Evolutionary conservation across 1,284 basidiomycete genomes (phyloP), one percentile per base, ranked within the genome.

Genomic region (Rugiboletus extremiorientalis): DNA sequence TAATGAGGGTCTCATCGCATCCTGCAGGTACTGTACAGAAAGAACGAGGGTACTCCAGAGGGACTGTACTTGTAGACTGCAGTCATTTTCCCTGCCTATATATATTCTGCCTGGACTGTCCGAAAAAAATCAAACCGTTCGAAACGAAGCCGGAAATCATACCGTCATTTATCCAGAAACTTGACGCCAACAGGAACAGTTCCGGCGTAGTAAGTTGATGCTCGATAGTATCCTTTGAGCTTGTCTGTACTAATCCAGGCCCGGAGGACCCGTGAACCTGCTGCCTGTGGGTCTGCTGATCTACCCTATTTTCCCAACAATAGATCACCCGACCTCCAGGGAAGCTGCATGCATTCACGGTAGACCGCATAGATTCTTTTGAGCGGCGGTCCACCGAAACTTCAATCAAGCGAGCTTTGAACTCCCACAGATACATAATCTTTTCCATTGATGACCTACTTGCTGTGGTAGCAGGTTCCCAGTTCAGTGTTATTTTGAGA

Each of bases 21-120:
- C 38, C 45, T 63, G n/a, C 62, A 90, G 88, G 89, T 92, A 31
- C 71, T 96, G 48, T 94, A 96, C 78, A 82, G 91, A 76, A 96
- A 96, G 85, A 94, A 94, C 73, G 94, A 96, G 77, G 93, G 94
- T 62, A 93, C 92, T 43, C 90, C 91, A 15, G 91, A 92, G 69
- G 91, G 90, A 55, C 78, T 92, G 59, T 92, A 92, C 72, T 75
- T 92, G 75, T 91, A 78, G 67, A 42, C 55, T 52, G 22, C 52
- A 45, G 40, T 48, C 11, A 34, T 51, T 53, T 51, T 43, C 27
- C 16, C 33, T 20, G 28, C 40, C 31, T 31, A 55, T 43, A 48
- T 52, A 41, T 25, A 49, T 37, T 60, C 22, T 52, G 10, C 25
- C 25, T 30, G 25, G 40, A 18, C 15, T 16, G 30, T 11, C 12